These are phyloP conservation scores for Dalbergia oliveri DNA, from an alignment of 306 rosid genomes.

Conservation along the genomic window DNA sequence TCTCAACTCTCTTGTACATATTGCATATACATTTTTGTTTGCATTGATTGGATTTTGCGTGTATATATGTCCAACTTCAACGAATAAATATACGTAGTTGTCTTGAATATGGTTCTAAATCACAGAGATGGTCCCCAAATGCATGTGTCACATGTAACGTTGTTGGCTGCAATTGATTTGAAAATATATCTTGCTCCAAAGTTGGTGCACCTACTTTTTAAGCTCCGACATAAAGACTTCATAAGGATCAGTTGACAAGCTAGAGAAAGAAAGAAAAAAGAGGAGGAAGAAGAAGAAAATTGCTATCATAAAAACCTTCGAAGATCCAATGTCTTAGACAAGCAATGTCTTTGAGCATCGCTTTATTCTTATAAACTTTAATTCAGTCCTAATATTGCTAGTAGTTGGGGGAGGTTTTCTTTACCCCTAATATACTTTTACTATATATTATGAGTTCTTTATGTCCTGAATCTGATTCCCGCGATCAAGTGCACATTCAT, in stretches of 20 bases:
- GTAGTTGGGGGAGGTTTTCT: slow-evolving; percentile 34
- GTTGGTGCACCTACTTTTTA: slow-evolving; percentile 64
- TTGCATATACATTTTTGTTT: neutral
- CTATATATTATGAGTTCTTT: slow-evolving; percentile 17
- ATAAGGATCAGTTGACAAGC: slow-evolving; percentile 52
- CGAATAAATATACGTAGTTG: neutral
- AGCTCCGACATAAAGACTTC: slow-evolving; percentile 49
- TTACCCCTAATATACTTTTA: slow-evolving; percentile 38
- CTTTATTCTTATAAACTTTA: slow-evolving; percentile 46
- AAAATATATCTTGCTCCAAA: slow-evolving; percentile 51
- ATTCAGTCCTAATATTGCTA: slow-evolving; percentile 31
- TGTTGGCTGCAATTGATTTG: slow-evolving; percentile 46
- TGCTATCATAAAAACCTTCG: slow-evolving; percentile 44
- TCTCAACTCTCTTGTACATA: neutral
- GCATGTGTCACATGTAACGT: slow-evolving; percentile 29
- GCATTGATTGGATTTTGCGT: neutral
- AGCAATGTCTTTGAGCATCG: slow-evolving; percentile 40
- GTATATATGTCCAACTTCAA: neutral
- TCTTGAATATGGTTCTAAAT: neutral
- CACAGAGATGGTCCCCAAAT: slow-evolving; percentile 36
- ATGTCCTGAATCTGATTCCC: slow-evolving; percentile 14
- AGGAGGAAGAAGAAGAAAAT: neutral
- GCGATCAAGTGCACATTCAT: slow-evolving; percentile 16
- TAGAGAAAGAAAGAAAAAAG: slow-evolving; percentile 37
- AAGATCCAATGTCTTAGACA: slow-evolving; percentile 49